Base-by-base conservation (phyloP, 2,329 filamentous ascomycete species). In the Coniochaeta pulveracea region DNA sequence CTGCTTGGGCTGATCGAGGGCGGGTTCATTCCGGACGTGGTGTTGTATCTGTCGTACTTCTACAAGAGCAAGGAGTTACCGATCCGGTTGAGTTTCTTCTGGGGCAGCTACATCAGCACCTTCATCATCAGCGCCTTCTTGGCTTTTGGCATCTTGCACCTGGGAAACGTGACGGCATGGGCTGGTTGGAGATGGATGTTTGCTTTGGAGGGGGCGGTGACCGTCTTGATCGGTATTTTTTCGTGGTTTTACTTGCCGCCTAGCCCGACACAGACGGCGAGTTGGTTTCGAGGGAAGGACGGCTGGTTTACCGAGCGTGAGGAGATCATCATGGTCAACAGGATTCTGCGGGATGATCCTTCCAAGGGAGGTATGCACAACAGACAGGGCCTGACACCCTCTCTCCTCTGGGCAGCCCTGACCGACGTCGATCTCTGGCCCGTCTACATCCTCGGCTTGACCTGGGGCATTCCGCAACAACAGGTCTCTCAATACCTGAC, bases 281-380 rank as follows among this genome's bases (percentile, higher is more conserved):
- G 55, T 10, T 64, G 60, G 60, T 64, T 63, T 39, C 56, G 61
- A 1, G 57, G 55, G 0, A 63, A 61, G 6, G 23, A 39, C 12
- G 60, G 65, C 3, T 76, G 71, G 71, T 76, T 76, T 46, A 64
- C 50, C 2, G 68, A 73, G 27, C 64, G 65, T n/a, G 70, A 75
- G 43, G 61, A 69, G 29, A 49, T 56, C 19, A 76, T 76, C 33
- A 58, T 76, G 4, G 70, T 75, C n/a, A 76, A 74, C 40, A 59
- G 74, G 2, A 48, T 60, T n/a, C 48, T 60, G 19, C 63, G 72
- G 6, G 72, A 78, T 36, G 72, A 75, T 40, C 70, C 70, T 3
- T 58, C 58, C 15, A 71, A 70, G 41, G 32, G 64, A 25, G 63
- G 65, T 38, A 72, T 76, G 65, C 64, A 73, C 46, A 73, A 74